Conservation (phyloP, 179 eudicot species). For the Nepenthes alata region DNA sequence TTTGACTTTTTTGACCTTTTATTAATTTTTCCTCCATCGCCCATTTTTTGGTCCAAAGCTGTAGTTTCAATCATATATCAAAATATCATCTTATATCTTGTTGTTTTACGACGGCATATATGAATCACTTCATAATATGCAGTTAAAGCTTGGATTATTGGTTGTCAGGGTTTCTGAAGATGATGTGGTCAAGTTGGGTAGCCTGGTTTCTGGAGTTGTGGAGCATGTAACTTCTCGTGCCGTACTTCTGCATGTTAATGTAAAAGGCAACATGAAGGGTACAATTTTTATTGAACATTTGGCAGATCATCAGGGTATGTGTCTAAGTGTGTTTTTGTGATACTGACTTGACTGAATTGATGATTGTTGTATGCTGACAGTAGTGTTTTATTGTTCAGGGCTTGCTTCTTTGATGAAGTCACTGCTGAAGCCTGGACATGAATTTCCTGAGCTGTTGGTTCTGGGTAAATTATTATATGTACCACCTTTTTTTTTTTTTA, state of each 20-base stretch:
- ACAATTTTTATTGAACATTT: conserved; percentile 69
- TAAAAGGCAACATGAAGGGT: conserved; percentile 59
- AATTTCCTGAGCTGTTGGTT: conserved; percentile 66
- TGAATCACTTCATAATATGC: too few species aligned
- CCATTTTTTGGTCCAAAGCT: too few species aligned
- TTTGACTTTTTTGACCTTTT: too few species aligned
- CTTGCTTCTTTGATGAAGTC: conserved; percentile 52
- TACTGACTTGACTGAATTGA: not conserved
- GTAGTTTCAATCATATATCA: too few species aligned
- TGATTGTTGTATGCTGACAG: conserved; percentile 6
- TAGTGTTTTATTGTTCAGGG: conserved; percentile 21
- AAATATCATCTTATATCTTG: too few species aligned
- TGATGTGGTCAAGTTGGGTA: conserved; percentile 59
- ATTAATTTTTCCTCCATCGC: too few species aligned
- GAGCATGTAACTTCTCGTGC: conserved; percentile 52
- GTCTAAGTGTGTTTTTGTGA: not conserved
- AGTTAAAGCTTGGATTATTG: conserved; percentile 1
- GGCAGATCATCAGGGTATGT: conserved; percentile 74
- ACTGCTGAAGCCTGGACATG: conserved; percentile 72
- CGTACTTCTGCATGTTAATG: conserved; percentile 42
- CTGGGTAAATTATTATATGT: conserved; percentile 27
- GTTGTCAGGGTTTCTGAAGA: conserved; percentile 36
- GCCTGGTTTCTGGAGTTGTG: conserved; percentile 79
- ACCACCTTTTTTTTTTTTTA: not conserved
- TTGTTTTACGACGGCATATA: too few species aligned